Conservation (phyloP, 768 basidiomycete species). For the Astraeus odoratus region DNA sequence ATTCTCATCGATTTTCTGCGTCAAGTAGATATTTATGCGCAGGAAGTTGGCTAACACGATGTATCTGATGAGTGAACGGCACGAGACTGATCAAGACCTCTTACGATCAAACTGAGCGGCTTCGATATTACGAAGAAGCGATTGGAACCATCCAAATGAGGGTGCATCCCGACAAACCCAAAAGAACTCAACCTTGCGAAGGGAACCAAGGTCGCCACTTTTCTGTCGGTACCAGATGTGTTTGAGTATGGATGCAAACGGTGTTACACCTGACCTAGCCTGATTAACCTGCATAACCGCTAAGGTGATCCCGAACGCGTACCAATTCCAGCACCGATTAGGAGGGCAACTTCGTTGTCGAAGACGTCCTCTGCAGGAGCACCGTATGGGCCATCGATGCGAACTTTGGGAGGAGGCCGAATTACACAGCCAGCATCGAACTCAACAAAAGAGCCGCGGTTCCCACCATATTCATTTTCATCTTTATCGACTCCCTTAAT, state of each 20-base stretch:
- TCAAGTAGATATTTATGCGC: constrained; percentile 86
- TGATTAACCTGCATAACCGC: neutral
- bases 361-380: constrained; percentile 92
- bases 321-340: constrained; percentile 94
- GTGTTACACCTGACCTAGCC: constrained; percentile 64
- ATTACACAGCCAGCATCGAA: constrained; percentile 47
- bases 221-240: constrained; percentile 94
- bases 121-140: constrained; percentile 81
- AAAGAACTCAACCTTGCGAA: constrained; percentile 89
- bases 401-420: constrained; percentile 56
- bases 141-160: constrained; percentile 98
- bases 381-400: constrained; percentile 90
- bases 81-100: constrained; percentile 22
- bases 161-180: constrained; percentile 92
- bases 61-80: constrained; percentile 7
- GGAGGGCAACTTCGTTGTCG: constrained; percentile 77
- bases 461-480: constrained; percentile 30
- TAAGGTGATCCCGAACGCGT: constrained; percentile 14
- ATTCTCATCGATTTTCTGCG: constrained; percentile 77
- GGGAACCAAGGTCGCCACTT: constrained; percentile 65
- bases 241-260: constrained; percentile 91
- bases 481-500: constrained; percentile 72
- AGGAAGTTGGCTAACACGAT: constrained; percentile 71
- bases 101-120: constrained; percentile 82
- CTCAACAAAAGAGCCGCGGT: constrained; percentile 78